Conservation (phyloP, 805 yeast species). For the Groenewaldozyma tartarivorans region DNA sequence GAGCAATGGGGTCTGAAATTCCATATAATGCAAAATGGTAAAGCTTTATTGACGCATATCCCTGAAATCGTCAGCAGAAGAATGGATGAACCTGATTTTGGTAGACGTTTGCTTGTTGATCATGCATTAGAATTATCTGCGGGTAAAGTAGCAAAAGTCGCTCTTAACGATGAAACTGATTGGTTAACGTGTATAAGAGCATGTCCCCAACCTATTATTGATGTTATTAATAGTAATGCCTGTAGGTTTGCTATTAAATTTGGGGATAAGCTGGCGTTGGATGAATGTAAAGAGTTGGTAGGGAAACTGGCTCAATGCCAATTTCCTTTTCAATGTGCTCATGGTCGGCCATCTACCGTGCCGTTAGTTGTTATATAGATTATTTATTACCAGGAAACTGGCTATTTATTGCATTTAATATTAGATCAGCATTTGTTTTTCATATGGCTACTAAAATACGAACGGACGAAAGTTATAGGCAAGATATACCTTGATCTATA, state of each 20-base stretch:
- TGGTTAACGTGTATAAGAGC: conserved; percentile 35
- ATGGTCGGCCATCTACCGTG: conserved; percentile 67
- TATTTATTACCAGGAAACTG: no score
- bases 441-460: neutral
- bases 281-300: conserved; percentile 40
- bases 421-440: neutral
- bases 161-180: neutral
- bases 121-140: conserved; percentile 5
- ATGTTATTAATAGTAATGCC: conserved; percentile 47
- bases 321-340: conserved; percentile 74
- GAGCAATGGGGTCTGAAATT: conserved; percentile 11
- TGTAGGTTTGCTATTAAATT: conserved; percentile 66
- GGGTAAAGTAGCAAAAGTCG: conserved; percentile 1
- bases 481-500: no score
- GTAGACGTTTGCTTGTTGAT: conserved; percentile 5
- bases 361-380: conserved; percentile 28
- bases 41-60: conserved; percentile 17
- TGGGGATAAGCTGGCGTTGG: conserved; percentile 41
- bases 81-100: conserved; percentile 3
- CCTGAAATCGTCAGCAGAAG: conserved; percentile 5
- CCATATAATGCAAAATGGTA: conserved; percentile 1
- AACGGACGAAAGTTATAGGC: no score
- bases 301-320: conserved; percentile 36
- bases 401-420: no score
- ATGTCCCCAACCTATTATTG: conserved; percentile 44